Evolutionary conservation across 2,329 filamentous ascomycete species (phyloP).

Genomic region (Trichoderma pleuroti): DNA sequence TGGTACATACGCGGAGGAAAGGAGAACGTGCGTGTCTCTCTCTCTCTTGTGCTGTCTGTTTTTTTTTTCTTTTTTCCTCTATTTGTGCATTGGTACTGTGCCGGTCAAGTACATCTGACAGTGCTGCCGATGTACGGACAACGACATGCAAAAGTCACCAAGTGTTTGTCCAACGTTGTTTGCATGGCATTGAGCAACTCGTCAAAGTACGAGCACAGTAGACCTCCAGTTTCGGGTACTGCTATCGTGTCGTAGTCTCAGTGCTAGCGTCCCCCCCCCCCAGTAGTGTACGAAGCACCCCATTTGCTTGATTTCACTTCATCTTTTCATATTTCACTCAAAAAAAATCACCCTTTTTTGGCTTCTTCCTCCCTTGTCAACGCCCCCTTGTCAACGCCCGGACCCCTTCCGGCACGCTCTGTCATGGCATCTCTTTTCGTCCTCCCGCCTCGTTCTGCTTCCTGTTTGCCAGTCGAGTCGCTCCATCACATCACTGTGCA

Average conservation of each 20-base stretch:
- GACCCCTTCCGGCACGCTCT: background rate
- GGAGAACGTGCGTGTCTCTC: background rate
- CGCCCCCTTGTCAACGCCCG: constrained; percentile 1
- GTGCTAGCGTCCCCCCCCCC: background rate
- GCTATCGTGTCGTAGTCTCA: background rate
- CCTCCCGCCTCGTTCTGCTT: background rate
- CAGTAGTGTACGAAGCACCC: background rate
- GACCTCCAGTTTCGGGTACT: background rate
- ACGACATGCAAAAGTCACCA: background rate
- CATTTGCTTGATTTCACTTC: background rate
- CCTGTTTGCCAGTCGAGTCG: background rate
- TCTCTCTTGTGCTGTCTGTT: background rate
- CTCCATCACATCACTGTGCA: constrained; percentile 8
- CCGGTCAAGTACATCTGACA: background rate
- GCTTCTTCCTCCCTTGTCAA: background rate
- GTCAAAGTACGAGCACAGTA: background rate
- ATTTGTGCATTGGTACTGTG: background rate
- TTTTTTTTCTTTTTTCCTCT: background rate
- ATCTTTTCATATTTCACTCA: background rate
- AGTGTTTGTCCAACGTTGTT: background rate
- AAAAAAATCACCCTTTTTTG: background rate
- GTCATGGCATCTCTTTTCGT: background rate
- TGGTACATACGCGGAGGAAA: background rate
- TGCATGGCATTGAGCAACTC: background rate
- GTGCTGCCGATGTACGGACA: background rate